Evolutionary conservation across 2,329 filamentous ascomycete species (phyloP).

Genomic region (Paradendryphiella salina): DNA sequence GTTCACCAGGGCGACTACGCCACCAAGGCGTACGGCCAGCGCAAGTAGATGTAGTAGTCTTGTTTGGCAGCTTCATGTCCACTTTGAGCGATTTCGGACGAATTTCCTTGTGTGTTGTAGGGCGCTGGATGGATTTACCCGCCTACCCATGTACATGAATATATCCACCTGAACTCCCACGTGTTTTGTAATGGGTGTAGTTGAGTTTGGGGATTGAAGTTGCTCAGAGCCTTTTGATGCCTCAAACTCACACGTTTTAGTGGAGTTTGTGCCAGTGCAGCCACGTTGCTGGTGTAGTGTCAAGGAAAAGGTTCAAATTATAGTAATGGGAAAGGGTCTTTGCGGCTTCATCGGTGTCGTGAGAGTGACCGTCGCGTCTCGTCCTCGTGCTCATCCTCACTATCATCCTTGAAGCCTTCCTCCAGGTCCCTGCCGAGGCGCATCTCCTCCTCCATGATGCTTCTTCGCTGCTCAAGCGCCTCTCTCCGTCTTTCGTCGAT

Average conservation of each 20-base stretch:
- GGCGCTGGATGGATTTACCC: conserved; percentile 19
- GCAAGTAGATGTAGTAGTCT: conserved; percentile 53
- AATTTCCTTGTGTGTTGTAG: conserved; percentile 22
- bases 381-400: conserved; percentile 60
- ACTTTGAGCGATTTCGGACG: conserved; percentile 22
- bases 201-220: too few species aligned
- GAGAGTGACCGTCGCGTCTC: conserved; percentile 29
- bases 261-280: neutral
- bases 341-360: conserved; percentile 10
- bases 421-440: conserved; percentile 79
- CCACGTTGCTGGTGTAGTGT: neutral
- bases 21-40: conserved; percentile 89
- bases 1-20: conserved; percentile 89
- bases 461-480: conserved; percentile 46
- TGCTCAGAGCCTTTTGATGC: too few species aligned
- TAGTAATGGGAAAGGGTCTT: neutral
- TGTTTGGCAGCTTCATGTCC: conserved; percentile 3
- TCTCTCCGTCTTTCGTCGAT: conserved; percentile 44
- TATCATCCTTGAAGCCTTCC: conserved; percentile 73
- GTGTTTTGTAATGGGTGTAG: too few species aligned
- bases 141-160: conserved; percentile 31
- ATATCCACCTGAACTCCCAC: conserved; percentile 22
- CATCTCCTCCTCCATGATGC: conserved; percentile 56
- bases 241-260: too few species aligned
- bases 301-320: neutral